These are phyloP conservation scores for Mycena vulgaris DNA, from an alignment of 768 basidiomycete species.

Conservation along the genomic window DNA sequence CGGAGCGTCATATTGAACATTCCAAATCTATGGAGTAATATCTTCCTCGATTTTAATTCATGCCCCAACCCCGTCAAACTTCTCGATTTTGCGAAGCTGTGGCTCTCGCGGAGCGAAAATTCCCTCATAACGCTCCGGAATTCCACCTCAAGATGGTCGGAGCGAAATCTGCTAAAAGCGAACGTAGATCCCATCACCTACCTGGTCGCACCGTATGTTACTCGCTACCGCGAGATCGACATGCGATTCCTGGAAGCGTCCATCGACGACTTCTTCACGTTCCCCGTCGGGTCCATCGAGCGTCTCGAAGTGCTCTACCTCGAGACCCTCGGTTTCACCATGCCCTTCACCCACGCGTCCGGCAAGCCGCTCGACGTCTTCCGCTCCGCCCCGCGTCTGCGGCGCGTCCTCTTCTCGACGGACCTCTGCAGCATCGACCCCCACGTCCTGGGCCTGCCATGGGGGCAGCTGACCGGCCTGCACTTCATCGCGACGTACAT, in stretches of 20 bases:
- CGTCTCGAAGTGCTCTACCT: conserved; percentile 38
- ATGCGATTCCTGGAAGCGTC: conserved; percentile 38
- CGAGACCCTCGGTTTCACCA: conserved; percentile 36
- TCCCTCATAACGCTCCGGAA: conserved; percentile 36
- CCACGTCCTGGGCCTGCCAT: conserved; percentile 34
- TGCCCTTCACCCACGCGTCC: conserved; percentile 23
- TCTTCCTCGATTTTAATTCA: conserved; percentile 36
- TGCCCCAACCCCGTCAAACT: conserved; percentile 27
- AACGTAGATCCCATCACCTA: conserved; percentile 29
- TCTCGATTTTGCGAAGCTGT: conserved; percentile 32
- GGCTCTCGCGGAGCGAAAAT: conserved; percentile 35
- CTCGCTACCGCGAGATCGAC: conserved; percentile 39
- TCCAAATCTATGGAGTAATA: conserved; percentile 36
- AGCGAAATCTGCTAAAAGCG: conserved; percentile 11
- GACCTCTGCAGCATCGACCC: conserved; percentile 39
- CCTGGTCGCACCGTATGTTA: conserved; percentile 32
- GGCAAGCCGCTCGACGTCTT: conserved; percentile 34
- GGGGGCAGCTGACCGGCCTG: conserved; percentile 36
- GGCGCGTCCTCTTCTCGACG: conserved; percentile 38
- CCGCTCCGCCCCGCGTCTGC: conserved; percentile 35
- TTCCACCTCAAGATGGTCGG: conserved; percentile 34
- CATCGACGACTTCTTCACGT: conserved; percentile 38
- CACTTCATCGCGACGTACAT: conserved; percentile 40
- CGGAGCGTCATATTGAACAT: conserved; percentile 26
- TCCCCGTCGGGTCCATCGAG: conserved; percentile 33